These are phyloP conservation scores for Mariannaea elegans DNA, from an alignment of 2,329 filamentous ascomycete genomes.

Conservation along the genomic window DNA sequence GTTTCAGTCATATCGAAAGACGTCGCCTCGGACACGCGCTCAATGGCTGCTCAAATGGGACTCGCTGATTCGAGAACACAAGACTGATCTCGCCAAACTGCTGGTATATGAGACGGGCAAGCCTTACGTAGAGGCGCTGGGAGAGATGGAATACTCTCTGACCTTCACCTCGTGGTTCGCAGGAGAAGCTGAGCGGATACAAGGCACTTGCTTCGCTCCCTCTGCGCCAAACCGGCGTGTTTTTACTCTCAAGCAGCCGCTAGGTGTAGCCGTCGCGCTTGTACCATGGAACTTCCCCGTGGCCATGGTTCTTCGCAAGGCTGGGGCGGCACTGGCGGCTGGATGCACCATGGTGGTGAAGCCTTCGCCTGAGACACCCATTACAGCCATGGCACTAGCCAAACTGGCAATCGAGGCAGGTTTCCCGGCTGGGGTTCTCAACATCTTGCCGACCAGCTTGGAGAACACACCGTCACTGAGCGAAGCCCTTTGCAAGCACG, in stretches of 20 bases:
- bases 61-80: conserved; percentile 44
- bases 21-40: conserved; percentile 45
- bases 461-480: conserved; percentile 54
- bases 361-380: conserved; percentile 77
- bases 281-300: conserved; percentile 21
- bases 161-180: conserved; percentile 67
- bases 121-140: conserved; percentile 61
- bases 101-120: conserved; percentile 64
- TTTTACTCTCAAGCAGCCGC: conserved; percentile 71
- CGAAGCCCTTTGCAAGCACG: conserved; percentile 57
- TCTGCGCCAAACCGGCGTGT: conserved; percentile 60
- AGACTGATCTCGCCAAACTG: conserved; percentile 51
- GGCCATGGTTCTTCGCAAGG: conserved; percentile 67
- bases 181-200: conserved; percentile 51
- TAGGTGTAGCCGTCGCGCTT: conserved; percentile 45
- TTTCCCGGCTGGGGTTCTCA: conserved; percentile 77
- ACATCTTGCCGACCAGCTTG: conserved; percentile 56
- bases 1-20: conserved; percentile 44
- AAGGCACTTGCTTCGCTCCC: conserved; percentile 67
- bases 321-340: conserved; percentile 68
- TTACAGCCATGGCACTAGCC: conserved; percentile 74
- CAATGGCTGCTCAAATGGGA: conserved; percentile 49
- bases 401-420: conserved; percentile 75
- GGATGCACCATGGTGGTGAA: conserved; percentile 81
- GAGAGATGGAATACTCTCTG: conserved; percentile 64